These are phyloP conservation scores for Solanum gracilifrons DNA, from an alignment of 257 asterid genomes.

Conservation along the genomic window DNA sequence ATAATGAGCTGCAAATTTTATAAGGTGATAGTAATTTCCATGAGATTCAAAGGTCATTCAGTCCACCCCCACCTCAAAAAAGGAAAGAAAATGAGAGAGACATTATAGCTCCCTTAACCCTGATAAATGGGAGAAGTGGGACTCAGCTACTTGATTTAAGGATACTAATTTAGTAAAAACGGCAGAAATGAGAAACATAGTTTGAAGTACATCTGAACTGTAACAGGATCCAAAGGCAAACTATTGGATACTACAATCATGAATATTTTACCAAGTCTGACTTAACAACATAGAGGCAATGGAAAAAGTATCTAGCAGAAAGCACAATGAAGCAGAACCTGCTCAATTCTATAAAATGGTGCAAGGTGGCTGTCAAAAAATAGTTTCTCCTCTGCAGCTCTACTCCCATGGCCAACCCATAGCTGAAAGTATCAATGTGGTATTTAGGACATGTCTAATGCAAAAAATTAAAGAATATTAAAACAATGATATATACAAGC, in stretches of 20 bases:
- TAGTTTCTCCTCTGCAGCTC: slow-evolving; percentile 95
- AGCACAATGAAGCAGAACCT: slow-evolving; percentile 32
- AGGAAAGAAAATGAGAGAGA: background rate
- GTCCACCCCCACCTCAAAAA: background rate
- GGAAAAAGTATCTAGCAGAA: background rate
- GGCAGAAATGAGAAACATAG: background rate
- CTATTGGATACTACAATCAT: background rate
- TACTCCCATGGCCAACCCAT: slow-evolving; percentile 97
- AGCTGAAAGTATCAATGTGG: slow-evolving; percentile 36
- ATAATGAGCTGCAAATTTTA: slow-evolving; percentile 76
- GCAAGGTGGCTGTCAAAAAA: slow-evolving; percentile 88
- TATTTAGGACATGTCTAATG: background rate
- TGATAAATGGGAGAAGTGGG: background rate
- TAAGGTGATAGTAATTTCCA: slow-evolving; percentile 1
- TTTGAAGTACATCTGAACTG: background rate
- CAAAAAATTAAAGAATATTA: background rate
- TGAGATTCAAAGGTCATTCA: background rate
- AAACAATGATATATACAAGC: background rate
- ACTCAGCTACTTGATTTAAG: background rate
- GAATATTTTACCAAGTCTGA: background rate
- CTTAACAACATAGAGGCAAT: background rate
- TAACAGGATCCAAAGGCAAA: background rate
- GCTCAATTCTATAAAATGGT: slow-evolving; percentile 96
- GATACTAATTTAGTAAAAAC: background rate
- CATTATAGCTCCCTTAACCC: background rate